These are phyloP conservation scores for Paspalum notatum DNA, from an alignment of 176 grass and related monocot species.

Conservation along the genomic window DNA sequence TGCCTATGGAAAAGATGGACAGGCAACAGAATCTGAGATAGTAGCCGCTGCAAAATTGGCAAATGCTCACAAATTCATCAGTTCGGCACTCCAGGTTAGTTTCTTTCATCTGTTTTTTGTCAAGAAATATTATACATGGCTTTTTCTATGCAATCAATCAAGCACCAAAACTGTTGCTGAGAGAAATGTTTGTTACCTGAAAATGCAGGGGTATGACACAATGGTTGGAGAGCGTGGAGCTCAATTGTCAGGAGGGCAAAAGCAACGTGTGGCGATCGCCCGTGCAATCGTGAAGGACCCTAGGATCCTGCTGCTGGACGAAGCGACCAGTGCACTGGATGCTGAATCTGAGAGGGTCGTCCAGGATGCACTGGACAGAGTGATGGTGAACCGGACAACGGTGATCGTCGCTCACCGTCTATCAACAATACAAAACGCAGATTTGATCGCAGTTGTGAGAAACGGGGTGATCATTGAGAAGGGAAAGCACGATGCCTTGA, in stretches of 20 bases:
- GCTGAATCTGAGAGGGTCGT: slow-evolving; percentile 92
- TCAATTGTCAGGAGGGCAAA: slow-evolving; percentile 91
- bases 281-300: slow-evolving; percentile 90
- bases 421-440: slow-evolving; percentile 74
- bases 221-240: slow-evolving; percentile 88
- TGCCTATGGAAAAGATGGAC: slow-evolving; percentile 91
- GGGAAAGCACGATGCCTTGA: slow-evolving; percentile 86
- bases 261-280: slow-evolving; percentile 88
- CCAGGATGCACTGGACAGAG: slow-evolving; percentile 83
- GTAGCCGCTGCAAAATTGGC: slow-evolving; percentile 72
- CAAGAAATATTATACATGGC: slow-evolving; percentile 2
- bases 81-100: slow-evolving; percentile 73
- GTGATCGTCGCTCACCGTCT: slow-evolving; percentile 85
- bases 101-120: not conserved
- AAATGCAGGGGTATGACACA: slow-evolving; percentile 80
- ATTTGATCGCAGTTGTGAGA: slow-evolving; percentile 79
- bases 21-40: slow-evolving; percentile 80
- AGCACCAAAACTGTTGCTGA: slow-evolving; percentile 22
- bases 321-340: slow-evolving; percentile 98
- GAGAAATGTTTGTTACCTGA: slow-evolving; percentile 34
- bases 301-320: slow-evolving; percentile 80
- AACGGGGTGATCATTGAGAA: slow-evolving; percentile 89
- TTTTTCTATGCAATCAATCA: slow-evolving; percentile 12
- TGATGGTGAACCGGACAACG: slow-evolving; percentile 89
- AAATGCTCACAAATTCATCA: slow-evolving; percentile 96